Percentiles rank a stretch among this genome's conserved stretches.
Evolutionary conservation across 257 asterid species (phyloP).

Genomic region (Solanum pinnatisectum): DNA sequence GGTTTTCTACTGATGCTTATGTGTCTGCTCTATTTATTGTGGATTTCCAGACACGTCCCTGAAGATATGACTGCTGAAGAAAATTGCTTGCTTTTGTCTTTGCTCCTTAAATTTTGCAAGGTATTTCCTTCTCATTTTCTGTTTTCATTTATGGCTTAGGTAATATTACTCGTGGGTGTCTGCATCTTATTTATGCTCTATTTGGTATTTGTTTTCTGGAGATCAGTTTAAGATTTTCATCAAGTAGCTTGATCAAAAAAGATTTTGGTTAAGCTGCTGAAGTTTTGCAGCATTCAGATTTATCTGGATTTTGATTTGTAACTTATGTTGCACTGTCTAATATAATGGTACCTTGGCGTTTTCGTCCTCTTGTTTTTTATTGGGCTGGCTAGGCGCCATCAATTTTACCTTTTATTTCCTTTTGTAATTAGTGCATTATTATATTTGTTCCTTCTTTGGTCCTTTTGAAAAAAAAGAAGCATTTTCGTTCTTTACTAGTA

Average conservation of each 20-base stretch:
- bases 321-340: not conserved
- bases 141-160: not conserved
- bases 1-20: not conserved
- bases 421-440: not conserved
- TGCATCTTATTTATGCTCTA: not conserved
- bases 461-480: not conserved
- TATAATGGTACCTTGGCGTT: not conserved
- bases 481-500: not conserved
- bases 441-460: not conserved
- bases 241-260: not conserved
- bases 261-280: not conserved
- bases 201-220: not conserved
- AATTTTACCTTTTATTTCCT: not conserved
- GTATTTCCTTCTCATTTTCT: conserved; percentile 20
- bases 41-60: conserved; percentile 36
- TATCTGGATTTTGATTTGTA: not conserved
- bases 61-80: conserved; percentile 49
- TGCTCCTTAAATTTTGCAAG: conserved; percentile 55
- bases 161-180: not conserved
- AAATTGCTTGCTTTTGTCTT: conserved; percentile 30
- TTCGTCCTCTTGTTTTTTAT: not conserved
- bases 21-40: conserved; percentile 1
- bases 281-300: not conserved
- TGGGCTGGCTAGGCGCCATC: not conserved
- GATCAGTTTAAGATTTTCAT: not conserved